Conservation (phyloP, 1,284 basidiomycete genomes). For the Mycosarcoma maydis region DNA sequence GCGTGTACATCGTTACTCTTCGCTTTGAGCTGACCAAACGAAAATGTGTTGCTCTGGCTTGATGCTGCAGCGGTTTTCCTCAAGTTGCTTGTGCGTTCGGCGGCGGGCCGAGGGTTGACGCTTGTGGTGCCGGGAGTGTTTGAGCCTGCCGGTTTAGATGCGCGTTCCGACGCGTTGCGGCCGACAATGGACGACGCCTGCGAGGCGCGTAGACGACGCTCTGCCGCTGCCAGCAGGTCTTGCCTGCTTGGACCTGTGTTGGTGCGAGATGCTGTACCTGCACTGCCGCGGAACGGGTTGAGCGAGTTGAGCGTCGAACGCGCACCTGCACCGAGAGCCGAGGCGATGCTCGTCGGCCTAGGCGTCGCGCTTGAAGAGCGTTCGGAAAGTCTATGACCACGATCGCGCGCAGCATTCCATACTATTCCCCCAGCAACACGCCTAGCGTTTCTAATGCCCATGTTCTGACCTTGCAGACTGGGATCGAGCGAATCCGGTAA, state of each 20-base stretch:
- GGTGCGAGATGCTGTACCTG: slow-evolving; percentile 1
- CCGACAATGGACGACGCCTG: slow-evolving; percentile 46
- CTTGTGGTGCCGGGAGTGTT: slow-evolving; percentile 20
- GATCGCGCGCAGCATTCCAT: slow-evolving; percentile 38
- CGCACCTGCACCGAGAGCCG: slow-evolving; percentile 31
- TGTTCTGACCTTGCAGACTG: slow-evolving; percentile 34
- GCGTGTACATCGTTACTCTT: neutral
- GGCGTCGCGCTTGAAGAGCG: slow-evolving; percentile 4
- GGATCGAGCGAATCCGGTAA: slow-evolving; percentile 56
- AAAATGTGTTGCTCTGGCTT: slow-evolving; percentile 21
- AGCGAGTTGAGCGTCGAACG: slow-evolving; percentile 14
- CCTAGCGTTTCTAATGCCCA: slow-evolving; percentile 41
- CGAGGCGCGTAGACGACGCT: slow-evolving; percentile 39
- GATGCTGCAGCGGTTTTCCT: slow-evolving; percentile 26
- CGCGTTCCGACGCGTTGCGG: slow-evolving; percentile 39
- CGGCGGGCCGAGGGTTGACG: slow-evolving; percentile 20
- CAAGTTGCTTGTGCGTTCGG: slow-evolving; percentile 13
- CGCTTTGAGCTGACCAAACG: slow-evolving; percentile 38
- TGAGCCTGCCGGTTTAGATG: slow-evolving; percentile 13
- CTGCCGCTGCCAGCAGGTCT: slow-evolving; percentile 53
- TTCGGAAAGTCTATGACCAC: slow-evolving; percentile 25
- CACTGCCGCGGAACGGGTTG: slow-evolving; percentile 37
- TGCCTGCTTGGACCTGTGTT: slow-evolving; percentile 32
- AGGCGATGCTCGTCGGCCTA: slow-evolving; percentile 23
- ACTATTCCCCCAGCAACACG: slow-evolving; percentile 37